A percentile compares a stretch with the other conserved stretches of the same genome.
Evolutionary conservation across 306 rosid genomes (phyloP).

Genomic region (Begonia masoniana): DNA sequence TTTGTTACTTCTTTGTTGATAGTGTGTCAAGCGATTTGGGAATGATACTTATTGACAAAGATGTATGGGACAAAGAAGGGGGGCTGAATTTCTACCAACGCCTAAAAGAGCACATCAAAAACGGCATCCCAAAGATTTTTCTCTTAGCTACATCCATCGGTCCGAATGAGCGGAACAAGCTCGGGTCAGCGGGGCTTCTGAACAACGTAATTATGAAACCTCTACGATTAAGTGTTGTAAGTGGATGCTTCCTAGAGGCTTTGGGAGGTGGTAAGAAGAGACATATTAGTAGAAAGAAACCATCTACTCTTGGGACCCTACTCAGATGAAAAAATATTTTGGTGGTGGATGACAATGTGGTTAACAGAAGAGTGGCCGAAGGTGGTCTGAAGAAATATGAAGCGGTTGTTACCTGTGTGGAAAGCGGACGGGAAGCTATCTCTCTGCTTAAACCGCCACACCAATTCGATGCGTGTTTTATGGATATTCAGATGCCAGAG

Average conservation of each 20-base stretch:
- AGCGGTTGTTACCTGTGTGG: conserved; percentile 67
- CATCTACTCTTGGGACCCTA: conserved; percentile 41
- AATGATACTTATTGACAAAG: conserved; percentile 54
- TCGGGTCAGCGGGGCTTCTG: conserved; percentile 45
- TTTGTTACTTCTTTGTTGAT: neutral
- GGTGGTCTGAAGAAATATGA: conserved; percentile 71
- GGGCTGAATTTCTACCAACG: conserved; percentile 22
- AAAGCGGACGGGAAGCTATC: conserved; percentile 63
- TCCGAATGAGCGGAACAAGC: conserved; percentile 28
- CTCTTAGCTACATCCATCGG: conserved; percentile 42
- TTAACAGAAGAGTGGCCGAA: conserved; percentile 85
- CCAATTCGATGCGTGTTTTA: conserved; percentile 80
- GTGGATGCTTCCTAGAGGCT: conserved; percentile 50
- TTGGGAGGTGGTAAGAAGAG: conserved; percentile 42
- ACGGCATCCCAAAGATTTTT: conserved; percentile 42
- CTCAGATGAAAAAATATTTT: conserved; percentile 47
- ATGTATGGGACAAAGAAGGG: conserved; percentile 61
- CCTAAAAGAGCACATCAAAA: conserved; percentile 24
- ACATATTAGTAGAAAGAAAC: conserved; percentile 26
- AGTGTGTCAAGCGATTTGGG: conserved; percentile 8
- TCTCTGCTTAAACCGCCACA: conserved; percentile 67
- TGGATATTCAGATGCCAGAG: conserved; percentile 99
- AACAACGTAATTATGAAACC: conserved; percentile 61
- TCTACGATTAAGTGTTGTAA: conserved; percentile 45
- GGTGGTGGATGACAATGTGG: conserved; percentile 90